Evolutionary conservation across 1,284 basidiomycete genomes (phyloP).

Genomic region (Vanrija sp.): DNA sequence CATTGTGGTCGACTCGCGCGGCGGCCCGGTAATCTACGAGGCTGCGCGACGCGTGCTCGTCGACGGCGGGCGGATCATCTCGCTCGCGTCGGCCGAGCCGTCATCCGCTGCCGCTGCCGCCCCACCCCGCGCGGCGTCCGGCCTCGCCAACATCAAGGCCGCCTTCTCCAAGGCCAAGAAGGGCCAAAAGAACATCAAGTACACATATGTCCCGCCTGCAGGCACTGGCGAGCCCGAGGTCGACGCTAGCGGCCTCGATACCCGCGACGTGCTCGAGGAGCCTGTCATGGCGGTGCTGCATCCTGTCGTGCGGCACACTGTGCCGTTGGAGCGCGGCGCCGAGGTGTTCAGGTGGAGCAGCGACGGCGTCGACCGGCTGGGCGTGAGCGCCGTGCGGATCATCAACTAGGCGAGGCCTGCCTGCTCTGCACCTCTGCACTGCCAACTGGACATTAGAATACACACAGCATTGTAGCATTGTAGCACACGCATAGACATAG

Average conservation of each 20-base stretch:
- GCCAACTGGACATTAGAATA: too few species aligned
- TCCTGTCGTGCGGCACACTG: conserved; percentile 27
- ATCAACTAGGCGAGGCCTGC: neutral
- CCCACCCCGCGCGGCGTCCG: neutral
- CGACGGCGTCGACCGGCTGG: neutral
- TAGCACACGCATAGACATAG: too few species aligned
- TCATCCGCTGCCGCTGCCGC: neutral
- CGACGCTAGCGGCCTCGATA: conserved; percentile 41
- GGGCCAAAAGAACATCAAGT: neutral
- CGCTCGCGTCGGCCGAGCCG: neutral
- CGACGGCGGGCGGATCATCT: conserved; percentile 34
- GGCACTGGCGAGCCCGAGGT: conserved; percentile 44
- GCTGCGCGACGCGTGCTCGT: conserved; percentile 62
- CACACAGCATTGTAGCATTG: too few species aligned
- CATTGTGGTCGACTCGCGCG: conserved; percentile 72
- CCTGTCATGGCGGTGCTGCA: conserved; percentile 29
- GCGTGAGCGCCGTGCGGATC: neutral
- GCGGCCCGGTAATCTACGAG: conserved; percentile 70
- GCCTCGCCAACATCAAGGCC: neutral
- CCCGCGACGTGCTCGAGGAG: conserved; percentile 45
- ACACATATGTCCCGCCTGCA: conserved; percentile 30
- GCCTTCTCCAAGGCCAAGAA: neutral
- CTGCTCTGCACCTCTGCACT: too few species aligned
- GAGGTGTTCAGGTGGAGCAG: conserved; percentile 30
- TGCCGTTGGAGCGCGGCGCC: conserved; percentile 40